Evolutionary conservation across 2,329 filamentous ascomycete genomes (phyloP).

Genomic region (Calycina herbarum): DNA sequence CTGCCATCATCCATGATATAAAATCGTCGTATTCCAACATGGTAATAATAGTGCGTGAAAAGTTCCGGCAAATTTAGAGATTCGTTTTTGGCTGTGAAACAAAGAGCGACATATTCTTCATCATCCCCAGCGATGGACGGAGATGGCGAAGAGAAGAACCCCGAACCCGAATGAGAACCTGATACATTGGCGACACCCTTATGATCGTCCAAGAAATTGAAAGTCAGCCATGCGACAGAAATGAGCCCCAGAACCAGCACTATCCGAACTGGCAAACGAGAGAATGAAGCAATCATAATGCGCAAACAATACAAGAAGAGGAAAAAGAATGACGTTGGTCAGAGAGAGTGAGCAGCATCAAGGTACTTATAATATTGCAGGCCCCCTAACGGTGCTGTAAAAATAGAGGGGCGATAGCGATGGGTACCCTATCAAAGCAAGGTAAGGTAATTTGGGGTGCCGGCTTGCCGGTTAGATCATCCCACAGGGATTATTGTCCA

Average conservation of each 20-base stretch:
- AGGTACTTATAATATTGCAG: not conserved
- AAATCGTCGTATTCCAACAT: conserved; percentile 10
- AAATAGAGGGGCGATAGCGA: no score
- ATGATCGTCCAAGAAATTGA: not conserved
- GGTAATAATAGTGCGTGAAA: conserved; percentile 10
- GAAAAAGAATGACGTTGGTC: not conserved
- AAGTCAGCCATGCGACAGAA: conserved; percentile 2
- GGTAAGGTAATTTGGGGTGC: no score
- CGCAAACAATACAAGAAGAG: not conserved
- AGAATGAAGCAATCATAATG: not conserved
- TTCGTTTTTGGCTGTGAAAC: conserved; percentile 10
- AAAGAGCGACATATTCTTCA: conserved; percentile 10
- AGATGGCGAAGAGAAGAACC: not conserved
- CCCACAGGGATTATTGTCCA: no score
- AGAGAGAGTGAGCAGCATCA: not conserved
- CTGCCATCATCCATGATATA: conserved; percentile 13
- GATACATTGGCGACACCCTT: not conserved
- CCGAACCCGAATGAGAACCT: not conserved
- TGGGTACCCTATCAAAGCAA: no score
- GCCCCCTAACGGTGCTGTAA: no score
- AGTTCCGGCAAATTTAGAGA: conserved; percentile 10
- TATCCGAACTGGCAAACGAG: not conserved
- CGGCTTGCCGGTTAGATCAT: no score
- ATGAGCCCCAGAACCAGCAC: not conserved
- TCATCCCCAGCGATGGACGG: conserved; percentile 9